These are phyloP conservation scores for Lactarius hatsudake DNA, from an alignment of 768 basidiomycete genomes.

Conservation along the genomic window DNA sequence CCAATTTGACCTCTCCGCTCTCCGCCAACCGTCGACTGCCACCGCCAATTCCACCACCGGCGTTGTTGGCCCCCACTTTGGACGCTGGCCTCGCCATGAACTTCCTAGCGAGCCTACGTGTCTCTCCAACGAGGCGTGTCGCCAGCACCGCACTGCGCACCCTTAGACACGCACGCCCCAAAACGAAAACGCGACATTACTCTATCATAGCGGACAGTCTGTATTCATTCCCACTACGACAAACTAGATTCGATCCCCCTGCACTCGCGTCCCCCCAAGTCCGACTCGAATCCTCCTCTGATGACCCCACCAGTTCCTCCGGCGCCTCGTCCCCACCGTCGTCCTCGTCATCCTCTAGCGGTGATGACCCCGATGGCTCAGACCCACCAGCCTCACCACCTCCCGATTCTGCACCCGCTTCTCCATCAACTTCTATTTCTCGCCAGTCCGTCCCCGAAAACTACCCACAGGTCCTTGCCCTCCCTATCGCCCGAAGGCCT, in stretches of 20 bases:
- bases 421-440: constrained; percentile 57
- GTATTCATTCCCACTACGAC: not conserved
- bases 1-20: no score
- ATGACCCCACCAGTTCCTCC: constrained; percentile 28
- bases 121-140: not conserved
- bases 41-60: not conserved
- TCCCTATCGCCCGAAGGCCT: constrained; percentile 92
- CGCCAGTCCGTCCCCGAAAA: constrained; percentile 85
- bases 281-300: constrained; percentile 16
- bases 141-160: constrained; percentile 1
- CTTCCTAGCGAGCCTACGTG: constrained; percentile 6
- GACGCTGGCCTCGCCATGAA: not conserved
- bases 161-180: not conserved
- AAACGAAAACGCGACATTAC: constrained; percentile 4
- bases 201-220: constrained; percentile 5
- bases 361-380: constrained; percentile 36
- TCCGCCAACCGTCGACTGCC: not conserved
- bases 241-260: not conserved
- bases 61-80: not conserved
- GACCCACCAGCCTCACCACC: constrained; percentile 43
- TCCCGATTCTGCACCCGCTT: constrained; percentile 36
- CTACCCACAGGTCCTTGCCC: constrained; percentile 91
- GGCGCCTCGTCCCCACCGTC: constrained; percentile 39
- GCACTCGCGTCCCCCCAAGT: constrained; percentile 3
- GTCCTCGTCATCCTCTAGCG: constrained; percentile 43